These are phyloP conservation scores for Chenopodium quinoa DNA, from an alignment of 148 eudicot genomes.

Conservation along the genomic window DNA sequence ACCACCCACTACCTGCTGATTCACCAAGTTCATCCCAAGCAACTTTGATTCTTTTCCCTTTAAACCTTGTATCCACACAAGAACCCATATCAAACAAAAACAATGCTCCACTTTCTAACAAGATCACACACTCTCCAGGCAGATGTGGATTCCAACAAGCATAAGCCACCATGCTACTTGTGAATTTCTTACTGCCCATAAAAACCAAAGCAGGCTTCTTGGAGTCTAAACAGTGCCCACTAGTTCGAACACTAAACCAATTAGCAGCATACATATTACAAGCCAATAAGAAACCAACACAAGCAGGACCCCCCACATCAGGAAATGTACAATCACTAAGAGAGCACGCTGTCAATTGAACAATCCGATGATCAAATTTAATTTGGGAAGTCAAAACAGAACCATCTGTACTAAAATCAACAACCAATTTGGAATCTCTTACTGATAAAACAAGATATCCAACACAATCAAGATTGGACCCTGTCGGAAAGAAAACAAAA, in stretches of 20 bases:
- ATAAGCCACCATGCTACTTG: conserved; percentile 44
- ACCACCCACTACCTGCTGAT: conserved; percentile 45
- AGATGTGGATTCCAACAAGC: conserved; percentile 85
- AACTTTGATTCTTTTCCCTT: conserved; percentile 43
- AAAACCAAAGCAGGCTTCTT: conserved; percentile 37
- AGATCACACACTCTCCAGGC: conserved; percentile 55
- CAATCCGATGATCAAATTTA: conserved; percentile 44
- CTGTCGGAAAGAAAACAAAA: conserved; percentile 61
- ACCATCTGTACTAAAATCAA: conserved; percentile 22
- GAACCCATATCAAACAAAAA: conserved; percentile 58
- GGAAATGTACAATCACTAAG: conserved; percentile 22
- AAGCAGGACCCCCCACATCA: conserved; percentile 15
- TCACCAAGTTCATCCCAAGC: conserved; percentile 36
- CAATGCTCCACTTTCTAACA: conserved; percentile 65
- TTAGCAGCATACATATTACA: conserved; percentile 55
- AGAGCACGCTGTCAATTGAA: conserved; percentile 41
- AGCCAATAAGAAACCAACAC: conserved; percentile 62
- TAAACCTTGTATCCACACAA: conserved; percentile 18
- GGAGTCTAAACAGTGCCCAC: conserved; percentile 17
- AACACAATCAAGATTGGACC: conserved; percentile 54
- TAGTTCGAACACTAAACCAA: conserved; percentile 50
- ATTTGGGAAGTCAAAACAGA: conserved; percentile 23
- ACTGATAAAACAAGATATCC: conserved; percentile 44
- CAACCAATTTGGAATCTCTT: conserved; percentile 24
- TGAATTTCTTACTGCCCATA: conserved; percentile 46